Percentiles rank a stretch among this genome's conserved stretches.
Conservation (phyloP, 1,284 basidiomycete species). For the Microbotryomycetes sp. region DNA sequence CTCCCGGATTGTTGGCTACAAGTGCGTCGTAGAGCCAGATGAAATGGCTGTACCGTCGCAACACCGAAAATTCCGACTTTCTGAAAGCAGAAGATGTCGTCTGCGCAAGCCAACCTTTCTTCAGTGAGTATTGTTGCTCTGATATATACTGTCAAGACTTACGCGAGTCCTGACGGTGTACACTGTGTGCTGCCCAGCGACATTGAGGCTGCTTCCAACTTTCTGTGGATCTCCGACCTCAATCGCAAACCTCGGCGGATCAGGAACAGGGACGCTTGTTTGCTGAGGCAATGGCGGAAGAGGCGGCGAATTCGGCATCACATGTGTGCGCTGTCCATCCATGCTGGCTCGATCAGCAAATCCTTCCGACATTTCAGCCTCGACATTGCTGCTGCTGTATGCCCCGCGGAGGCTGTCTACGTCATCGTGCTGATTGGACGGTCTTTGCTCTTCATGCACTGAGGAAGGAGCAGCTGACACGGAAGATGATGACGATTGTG, state of each 20-base stretch:
- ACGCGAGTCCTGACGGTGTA: slow-evolving; percentile 88
- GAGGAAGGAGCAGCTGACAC: slow-evolving; percentile 5
- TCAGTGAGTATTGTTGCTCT: background rate
- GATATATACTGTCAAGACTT: slow-evolving; percentile 31
- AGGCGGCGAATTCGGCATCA: slow-evolving; percentile 2
- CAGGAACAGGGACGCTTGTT: slow-evolving; percentile 11
- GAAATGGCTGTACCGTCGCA: slow-evolving; percentile 94
- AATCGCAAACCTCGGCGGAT: slow-evolving; percentile 54
- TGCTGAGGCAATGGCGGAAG: slow-evolving; percentile 6
- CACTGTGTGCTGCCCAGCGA: slow-evolving; percentile 83
- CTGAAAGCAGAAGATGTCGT: slow-evolving; percentile 76
- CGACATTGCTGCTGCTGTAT: slow-evolving; percentile 24
- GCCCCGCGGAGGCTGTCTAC: slow-evolving; percentile 25
- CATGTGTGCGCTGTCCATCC: background rate
- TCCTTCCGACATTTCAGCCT: slow-evolving; percentile 7
- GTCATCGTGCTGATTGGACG: slow-evolving; percentile 27
- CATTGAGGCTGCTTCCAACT: slow-evolving; percentile 62
- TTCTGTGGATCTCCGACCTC: slow-evolving; percentile 88
- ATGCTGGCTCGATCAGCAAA: slow-evolving; percentile 4
- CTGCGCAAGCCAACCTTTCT: slow-evolving; percentile 42
- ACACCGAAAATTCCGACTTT: slow-evolving; percentile 76
- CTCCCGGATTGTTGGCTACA: slow-evolving; percentile 86
- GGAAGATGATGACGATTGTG: background rate
- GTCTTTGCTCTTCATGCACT: too few species aligned
- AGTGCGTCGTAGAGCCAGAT: slow-evolving; percentile 92